These are phyloP conservation scores for Rhizophagus clarus DNA, from an alignment of 192 early-diverging fungal species.

Conservation along the genomic window DNA sequence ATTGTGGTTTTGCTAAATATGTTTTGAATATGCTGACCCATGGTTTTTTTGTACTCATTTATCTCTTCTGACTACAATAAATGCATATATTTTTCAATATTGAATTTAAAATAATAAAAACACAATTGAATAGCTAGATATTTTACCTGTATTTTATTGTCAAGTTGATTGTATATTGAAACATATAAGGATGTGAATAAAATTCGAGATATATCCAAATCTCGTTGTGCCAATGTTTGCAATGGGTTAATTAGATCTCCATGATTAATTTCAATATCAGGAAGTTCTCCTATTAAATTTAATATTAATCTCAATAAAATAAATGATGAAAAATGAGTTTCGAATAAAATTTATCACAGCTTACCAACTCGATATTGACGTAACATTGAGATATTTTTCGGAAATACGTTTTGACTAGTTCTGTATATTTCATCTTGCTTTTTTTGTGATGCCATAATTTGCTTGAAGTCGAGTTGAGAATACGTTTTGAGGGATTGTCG, in stretches of 20 bases:
- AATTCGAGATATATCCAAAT: slow-evolving; percentile 62
- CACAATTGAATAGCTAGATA: background rate
- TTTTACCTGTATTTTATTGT: slow-evolving; percentile 38
- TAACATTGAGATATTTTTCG: slow-evolving; percentile 11
- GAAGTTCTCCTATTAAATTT: slow-evolving; percentile 63
- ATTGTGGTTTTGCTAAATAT: slow-evolving; percentile 42
- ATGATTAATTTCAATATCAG: slow-evolving; percentile 73
- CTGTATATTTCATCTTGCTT: slow-evolving; percentile 2
- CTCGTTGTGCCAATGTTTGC: slow-evolving; percentile 55
- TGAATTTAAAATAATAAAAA: background rate
- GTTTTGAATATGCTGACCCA: slow-evolving; percentile 33
- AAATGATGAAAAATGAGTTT: background rate
- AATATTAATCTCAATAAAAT: background rate
- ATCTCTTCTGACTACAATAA: slow-evolving; percentile 35
- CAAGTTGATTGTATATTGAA: slow-evolving; percentile 37
- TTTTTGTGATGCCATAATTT: background rate
- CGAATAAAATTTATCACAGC: background rate
- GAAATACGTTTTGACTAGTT: background rate
- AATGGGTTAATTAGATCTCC: slow-evolving; percentile 71
- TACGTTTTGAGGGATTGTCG: background rate
- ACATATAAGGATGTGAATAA: slow-evolving; percentile 46
- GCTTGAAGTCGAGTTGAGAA: background rate
- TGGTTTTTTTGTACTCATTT: slow-evolving; percentile 30
- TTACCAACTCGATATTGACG: slow-evolving; percentile 21
- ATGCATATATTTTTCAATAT: background rate